Percentiles rank a stretch among this genome's conserved stretches.
Evolutionary conservation across 2,329 filamentous ascomycete species (phyloP).

Genomic region (Cladosporium sp.): DNA sequence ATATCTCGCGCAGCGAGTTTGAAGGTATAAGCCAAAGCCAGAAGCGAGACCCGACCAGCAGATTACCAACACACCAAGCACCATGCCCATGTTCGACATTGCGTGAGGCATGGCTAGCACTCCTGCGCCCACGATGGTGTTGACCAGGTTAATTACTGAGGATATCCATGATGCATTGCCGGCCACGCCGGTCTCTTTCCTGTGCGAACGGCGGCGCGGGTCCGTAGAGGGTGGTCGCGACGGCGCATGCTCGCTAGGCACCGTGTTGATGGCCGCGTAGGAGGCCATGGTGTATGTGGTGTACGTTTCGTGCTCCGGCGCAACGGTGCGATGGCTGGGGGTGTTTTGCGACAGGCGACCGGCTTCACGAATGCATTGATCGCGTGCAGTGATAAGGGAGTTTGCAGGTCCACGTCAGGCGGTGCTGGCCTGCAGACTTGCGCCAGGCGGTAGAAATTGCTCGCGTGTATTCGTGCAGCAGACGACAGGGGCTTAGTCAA

Average conservation of each 20-base stretch:
- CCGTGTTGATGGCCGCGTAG: conserved; percentile 42
- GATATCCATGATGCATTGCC: conserved; percentile 85
- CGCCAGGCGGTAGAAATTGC: neutral
- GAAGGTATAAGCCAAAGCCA: conserved; percentile 90
- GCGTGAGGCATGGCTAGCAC: conserved; percentile 94
- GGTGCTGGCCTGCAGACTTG: conserved; percentile 10
- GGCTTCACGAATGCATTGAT: conserved; percentile 1
- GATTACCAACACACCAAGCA: conserved; percentile 77
- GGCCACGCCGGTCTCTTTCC: conserved; percentile 63
- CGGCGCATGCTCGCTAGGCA: conserved; percentile 35
- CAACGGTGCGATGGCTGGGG: neutral
- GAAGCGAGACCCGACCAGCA: conserved; percentile 86
- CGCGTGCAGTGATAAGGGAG: neutral
- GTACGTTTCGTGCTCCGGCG: neutral
- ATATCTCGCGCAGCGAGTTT: conserved; percentile 88
- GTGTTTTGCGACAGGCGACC: neutral
- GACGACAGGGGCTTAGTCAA: neutral
- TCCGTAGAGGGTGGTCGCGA: conserved; percentile 39
- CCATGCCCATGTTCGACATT: conserved; percentile 90
- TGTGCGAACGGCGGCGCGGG: conserved; percentile 56
- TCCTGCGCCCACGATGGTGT: conserved; percentile 94
- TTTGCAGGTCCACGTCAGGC: neutral
- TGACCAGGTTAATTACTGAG: conserved; percentile 91
- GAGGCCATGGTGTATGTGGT: conserved; percentile 36
- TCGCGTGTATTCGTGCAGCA: too few species aligned